Percentiles rank a stretch among this genome's conserved stretches.
Evolutionary conservation across 371 early-diverging fungal species (phyloP).

Genomic region (Rhizopus stolonifer): DNA sequence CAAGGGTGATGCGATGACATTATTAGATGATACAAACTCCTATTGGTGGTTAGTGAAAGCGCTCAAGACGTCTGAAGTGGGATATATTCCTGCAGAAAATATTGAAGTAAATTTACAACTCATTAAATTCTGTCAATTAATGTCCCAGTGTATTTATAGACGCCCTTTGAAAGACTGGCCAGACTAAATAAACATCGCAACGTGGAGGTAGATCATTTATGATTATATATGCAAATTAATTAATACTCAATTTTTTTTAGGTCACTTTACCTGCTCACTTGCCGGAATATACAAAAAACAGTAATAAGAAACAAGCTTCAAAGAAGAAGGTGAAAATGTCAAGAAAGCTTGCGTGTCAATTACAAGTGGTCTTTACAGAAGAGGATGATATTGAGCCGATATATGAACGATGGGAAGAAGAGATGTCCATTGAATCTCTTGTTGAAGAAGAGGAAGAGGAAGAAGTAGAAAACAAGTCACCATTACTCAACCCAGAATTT

Average conservation of each 20-base stretch:
- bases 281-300: constrained; percentile 12
- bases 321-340: constrained; percentile 25
- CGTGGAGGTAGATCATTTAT: constrained; percentile 42
- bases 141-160: too few relatives aligned
- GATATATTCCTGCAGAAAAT: constrained; percentile 96
- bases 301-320: neutral
- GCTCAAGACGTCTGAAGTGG: constrained; percentile 83
- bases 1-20: constrained; percentile 83
- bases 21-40: constrained; percentile 91
- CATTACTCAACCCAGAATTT: constrained; percentile 21
- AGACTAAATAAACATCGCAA: constrained; percentile 85
- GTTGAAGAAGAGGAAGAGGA: constrained; percentile 6
- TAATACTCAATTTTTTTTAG: constrained; percentile 11
- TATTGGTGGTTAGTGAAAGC: constrained; percentile 98
- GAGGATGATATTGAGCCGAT: constrained; percentile 18
- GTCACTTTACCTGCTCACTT: constrained; percentile 36
- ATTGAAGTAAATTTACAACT: constrained; percentile 69
- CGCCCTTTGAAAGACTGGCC: constrained; percentile 86
- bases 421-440: constrained; percentile 27
- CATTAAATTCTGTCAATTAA: neutral
- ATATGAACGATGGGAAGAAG: constrained; percentile 37
- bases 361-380: constrained; percentile 27
- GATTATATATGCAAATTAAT: too few relatives aligned
- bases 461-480: constrained; percentile 1
- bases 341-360: constrained; percentile 22